Conservation (phyloP, 768 basidiomycete species). For the Hericium alpestre region DNA sequence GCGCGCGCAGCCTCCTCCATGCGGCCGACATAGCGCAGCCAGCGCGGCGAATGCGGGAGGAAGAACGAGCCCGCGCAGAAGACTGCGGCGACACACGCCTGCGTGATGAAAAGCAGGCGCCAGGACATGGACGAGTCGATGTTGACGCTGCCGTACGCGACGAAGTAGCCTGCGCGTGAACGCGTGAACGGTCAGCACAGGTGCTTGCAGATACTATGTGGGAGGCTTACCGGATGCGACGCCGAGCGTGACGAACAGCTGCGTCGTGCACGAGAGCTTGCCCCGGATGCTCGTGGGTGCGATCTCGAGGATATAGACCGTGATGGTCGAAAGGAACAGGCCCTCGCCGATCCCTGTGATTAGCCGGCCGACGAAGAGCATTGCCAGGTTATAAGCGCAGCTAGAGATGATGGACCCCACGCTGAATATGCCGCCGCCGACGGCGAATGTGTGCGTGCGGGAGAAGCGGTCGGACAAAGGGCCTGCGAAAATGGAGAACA, state of each 20-base stretch:
- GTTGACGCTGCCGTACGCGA: constrained; percentile 28
- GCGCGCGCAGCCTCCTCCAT: constrained; percentile 23
- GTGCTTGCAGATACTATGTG: constrained; percentile 16
- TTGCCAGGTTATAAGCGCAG: constrained; percentile 23
- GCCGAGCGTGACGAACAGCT: constrained; percentile 34
- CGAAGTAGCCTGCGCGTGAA: constrained; percentile 23
- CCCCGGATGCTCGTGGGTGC: constrained; percentile 33
- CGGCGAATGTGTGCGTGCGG: constrained; percentile 33
- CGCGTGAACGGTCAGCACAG: constrained; percentile 1
- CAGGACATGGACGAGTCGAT: constrained; percentile 24
- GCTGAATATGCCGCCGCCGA: constrained; percentile 32
- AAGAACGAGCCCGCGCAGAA: constrained; percentile 22
- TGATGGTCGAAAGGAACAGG: constrained; percentile 32
- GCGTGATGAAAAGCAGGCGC: constrained; percentile 28
- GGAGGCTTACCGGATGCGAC: constrained; percentile 24
- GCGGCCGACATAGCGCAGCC: constrained; percentile 27
- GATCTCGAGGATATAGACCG: constrained; percentile 31
- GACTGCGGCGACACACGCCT: constrained; percentile 20
- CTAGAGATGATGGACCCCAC: constrained; percentile 31
- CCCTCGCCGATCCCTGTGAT: constrained; percentile 39
- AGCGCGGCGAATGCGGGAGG: constrained; percentile 31
- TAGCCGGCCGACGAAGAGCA: constrained; percentile 34
- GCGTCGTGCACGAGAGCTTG: constrained; percentile 28
- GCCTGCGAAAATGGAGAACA: constrained; percentile 31
- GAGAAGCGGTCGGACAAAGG: constrained; percentile 35